phyloP scores from a whole-genome alignment of 805 yeast genomes.

The Zygosaccharomyces bailii region DNA sequence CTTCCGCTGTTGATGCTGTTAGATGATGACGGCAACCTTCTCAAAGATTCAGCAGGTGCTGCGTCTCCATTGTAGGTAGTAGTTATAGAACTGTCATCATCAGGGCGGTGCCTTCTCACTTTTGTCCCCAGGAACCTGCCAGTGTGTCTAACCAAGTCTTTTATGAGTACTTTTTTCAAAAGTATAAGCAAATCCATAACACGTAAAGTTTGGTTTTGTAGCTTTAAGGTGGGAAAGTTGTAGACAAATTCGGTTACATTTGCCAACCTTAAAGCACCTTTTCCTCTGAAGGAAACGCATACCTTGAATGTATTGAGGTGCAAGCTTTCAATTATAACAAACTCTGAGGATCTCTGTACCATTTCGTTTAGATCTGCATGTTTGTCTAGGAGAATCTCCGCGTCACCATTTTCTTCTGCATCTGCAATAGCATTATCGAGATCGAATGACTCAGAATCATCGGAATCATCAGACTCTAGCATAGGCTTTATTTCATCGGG shows the following conservation, averaged over 20 bases:
- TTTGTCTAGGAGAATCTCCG: slow-evolving; percentile 16
- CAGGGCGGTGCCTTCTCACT: slow-evolving; percentile 36
- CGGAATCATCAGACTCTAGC: slow-evolving; percentile 18
- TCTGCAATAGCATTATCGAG: slow-evolving; percentile 14
- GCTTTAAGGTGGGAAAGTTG: slow-evolving; percentile 56
- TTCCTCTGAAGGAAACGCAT: slow-evolving; percentile 73
- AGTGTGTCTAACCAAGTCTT: slow-evolving; percentile 57
- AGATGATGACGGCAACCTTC: slow-evolving; percentile 1
- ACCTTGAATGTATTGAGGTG: slow-evolving; percentile 49
- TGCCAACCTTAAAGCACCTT: slow-evolving; percentile 61
- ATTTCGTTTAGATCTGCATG: slow-evolving; percentile 51
- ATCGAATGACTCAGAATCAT: slow-evolving; percentile 5
- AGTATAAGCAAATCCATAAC: slow-evolving; percentile 60
- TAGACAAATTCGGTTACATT: slow-evolving; percentile 75
- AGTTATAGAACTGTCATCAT: neutral
- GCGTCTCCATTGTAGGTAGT: neutral
- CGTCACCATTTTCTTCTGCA: slow-evolving; percentile 12
- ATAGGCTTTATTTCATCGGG: slow-evolving; percentile 44
- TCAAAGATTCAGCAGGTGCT: neutral
- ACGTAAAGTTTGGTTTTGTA: slow-evolving; percentile 67
- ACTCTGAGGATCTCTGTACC: slow-evolving; percentile 72
- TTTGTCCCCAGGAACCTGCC: slow-evolving; percentile 81
- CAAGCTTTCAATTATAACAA: slow-evolving; percentile 62
- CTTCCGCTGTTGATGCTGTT: neutral
- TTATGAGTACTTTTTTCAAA: slow-evolving; percentile 60